A percentile compares a stretch with the other conserved stretches of the same genome.
phyloP scores from a whole-genome alignment of 2,329 filamentous ascomycete species.

The Paraconiothyrium sp. region DNA sequence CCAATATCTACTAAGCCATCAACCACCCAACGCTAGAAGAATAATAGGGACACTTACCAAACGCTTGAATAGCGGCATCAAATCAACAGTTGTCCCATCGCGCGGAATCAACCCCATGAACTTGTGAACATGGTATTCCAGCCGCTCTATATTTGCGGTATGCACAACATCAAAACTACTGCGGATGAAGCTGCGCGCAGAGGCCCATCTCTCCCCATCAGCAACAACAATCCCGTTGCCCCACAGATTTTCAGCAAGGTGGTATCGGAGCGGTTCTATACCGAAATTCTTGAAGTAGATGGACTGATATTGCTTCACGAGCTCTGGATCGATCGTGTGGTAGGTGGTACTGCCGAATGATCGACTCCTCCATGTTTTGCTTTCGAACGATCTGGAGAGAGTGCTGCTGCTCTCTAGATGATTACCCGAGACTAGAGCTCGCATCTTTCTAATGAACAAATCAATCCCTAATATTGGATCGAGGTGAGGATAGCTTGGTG shows the following conservation, averaged over 20 bases:
- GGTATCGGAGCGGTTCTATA: constrained; percentile 16
- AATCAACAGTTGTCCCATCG: constrained; percentile 16
- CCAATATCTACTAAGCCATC: constrained; percentile 12
- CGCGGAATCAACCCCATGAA: constrained; percentile 17
- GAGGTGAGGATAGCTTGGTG: constrained; percentile 28
- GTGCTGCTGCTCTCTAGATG: constrained; percentile 11
- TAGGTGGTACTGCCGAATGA: constrained; percentile 18
- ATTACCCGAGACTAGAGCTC: constrained; percentile 19
- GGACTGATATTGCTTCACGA: constrained; percentile 17
- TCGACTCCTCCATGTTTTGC: constrained; percentile 19
- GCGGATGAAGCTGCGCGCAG: constrained; percentile 10
- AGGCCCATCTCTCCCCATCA: constrained; percentile 16
- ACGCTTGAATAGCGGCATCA: constrained; percentile 20
- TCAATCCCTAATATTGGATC: constrained; percentile 32
- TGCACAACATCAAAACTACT: constrained; percentile 15
- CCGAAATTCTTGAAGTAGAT: constrained; percentile 19
- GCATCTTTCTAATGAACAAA: constrained; percentile 26
- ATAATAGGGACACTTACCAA: neutral
- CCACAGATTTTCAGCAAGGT: constrained; percentile 18
- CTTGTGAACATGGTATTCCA: constrained; percentile 12
- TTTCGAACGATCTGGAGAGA: constrained; percentile 1
- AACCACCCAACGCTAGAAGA: neutral
- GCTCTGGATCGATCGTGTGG: constrained; percentile 19
- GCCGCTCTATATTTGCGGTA: constrained; percentile 16
- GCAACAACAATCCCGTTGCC: constrained; percentile 16